Evolutionary conservation across 257 asterid species (phyloP), one percentile per base, ranked within the genome.

Genomic region (Cynanchum wilfordii): DNA sequence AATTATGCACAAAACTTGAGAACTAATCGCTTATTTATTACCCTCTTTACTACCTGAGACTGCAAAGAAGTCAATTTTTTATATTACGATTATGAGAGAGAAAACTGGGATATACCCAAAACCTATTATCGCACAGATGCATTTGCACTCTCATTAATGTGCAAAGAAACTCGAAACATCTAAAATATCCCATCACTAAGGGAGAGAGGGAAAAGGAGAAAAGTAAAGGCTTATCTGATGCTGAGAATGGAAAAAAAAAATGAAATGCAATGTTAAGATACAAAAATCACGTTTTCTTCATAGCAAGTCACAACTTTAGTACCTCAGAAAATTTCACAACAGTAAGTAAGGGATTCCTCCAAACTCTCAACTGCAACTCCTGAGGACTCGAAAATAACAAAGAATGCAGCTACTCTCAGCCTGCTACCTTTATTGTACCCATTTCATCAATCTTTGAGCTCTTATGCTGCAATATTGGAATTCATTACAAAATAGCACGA

Each of bases 401-500:
- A 76, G 82, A 86, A 74, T 80, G 71, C 81, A 69, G 69, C 84
- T 83, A 79, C 71, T 78, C 67, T 92, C 94, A 93, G 83, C 97
- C 90, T 66, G 94, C 97, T 78, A 88, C 96, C 89, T 78, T 90
- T 79, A 93, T 86, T 78, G 90, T 91, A 78, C 95, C 91, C 87
- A 89, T 82, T 83, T 94, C 97, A 73, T 91, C 97, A 38, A 94
- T 85, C 88, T 87, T 94, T 84, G 96, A 88, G 90, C 96, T 89
- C 88, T 86, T 94, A 83, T 89, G 99, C 99, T 91, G 97, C 90
- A 81, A 69, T 68, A 52, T 82, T 78, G 71, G 63, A 87, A 68
- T 25, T 45, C 71, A 72, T 71, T 75, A 78, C 82, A 85, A 73
- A 69, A 70, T 76, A 55, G 79, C 75, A 77, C 44, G 42, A 75